A percentile compares a stretch with the other conserved stretches of the same genome.
phyloP scores from a whole-genome alignment of 2,329 filamentous ascomycete species.

The Arthroderma uncinatum region DNA sequence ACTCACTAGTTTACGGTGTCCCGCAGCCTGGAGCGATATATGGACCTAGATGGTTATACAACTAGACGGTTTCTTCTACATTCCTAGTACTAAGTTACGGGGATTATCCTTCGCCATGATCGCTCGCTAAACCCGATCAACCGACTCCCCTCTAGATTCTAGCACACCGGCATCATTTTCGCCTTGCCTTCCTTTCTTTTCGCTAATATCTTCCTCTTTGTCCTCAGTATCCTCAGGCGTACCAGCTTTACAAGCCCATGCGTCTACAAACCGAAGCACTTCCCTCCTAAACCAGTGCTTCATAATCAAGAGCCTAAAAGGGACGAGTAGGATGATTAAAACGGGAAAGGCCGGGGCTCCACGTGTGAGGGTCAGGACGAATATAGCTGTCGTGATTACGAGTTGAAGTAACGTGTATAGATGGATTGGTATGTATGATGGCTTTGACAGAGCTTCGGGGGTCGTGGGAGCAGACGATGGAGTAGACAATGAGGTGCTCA shows the following conservation, averaged over 20 bases:
- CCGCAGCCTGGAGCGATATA: background rate
- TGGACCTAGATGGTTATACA: background rate
- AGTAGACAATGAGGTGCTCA: constrained; percentile 10
- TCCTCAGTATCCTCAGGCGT: constrained; percentile 42
- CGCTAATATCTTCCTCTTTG: constrained; percentile 11
- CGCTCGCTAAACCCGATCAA: background rate
- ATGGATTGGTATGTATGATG: constrained; percentile 46
- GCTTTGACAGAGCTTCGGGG: constrained; percentile 11
- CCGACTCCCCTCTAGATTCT: background rate
- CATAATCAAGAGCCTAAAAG: constrained; percentile 50
- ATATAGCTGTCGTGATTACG: constrained; percentile 48
- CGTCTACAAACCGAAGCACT: constrained; percentile 44
- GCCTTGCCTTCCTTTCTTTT: background rate
- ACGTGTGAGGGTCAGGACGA: constrained; percentile 52
- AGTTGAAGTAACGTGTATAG: constrained; percentile 50
- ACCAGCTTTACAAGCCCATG: constrained; percentile 42
- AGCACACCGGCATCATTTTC: background rate
- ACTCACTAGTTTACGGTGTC: background rate
- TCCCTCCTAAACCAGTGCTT: constrained; percentile 49
- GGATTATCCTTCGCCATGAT: too few relatives aligned
- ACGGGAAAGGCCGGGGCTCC: constrained; percentile 53
- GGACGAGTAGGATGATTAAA: constrained; percentile 53
- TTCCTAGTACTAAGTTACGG: background rate
- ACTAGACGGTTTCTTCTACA: background rate
- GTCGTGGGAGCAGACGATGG: constrained; percentile 1